Conservation (phyloP, 2,329 filamentous ascomycete genomes). For the Claviceps arundinis region DNA sequence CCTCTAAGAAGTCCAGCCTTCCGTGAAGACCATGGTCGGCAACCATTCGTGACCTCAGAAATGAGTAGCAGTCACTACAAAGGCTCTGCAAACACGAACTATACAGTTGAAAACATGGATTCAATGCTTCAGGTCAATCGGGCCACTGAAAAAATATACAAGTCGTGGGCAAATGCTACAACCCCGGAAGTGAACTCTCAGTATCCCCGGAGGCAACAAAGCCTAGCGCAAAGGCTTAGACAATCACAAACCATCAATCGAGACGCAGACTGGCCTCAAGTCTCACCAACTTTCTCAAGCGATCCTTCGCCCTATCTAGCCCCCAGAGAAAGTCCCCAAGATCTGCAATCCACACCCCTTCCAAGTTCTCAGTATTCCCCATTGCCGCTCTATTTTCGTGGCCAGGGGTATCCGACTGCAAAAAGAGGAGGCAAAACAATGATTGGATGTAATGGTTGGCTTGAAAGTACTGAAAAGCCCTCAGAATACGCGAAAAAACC, state of each 20-base stretch:
- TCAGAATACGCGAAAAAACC: slow-evolving; percentile 14
- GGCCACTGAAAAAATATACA: slow-evolving; percentile 12
- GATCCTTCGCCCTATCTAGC: neutral
- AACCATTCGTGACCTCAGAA: neutral
- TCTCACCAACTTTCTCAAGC: neutral
- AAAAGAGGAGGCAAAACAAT: slow-evolving; percentile 36
- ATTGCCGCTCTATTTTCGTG: slow-evolving; percentile 28
- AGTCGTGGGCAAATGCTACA: slow-evolving; percentile 8
- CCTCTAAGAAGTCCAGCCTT: neutral
- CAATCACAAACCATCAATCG: slow-evolving; percentile 19
- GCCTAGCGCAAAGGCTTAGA: slow-evolving; percentile 11
- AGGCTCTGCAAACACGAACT: neutral
- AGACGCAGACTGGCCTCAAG: slow-evolving; percentile 1
- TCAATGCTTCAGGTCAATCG: slow-evolving; percentile 5
- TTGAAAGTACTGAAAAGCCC: slow-evolving; percentile 28
- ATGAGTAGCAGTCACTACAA: neutral
- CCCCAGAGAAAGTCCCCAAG: neutral
- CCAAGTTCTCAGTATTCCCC: slow-evolving; percentile 25
- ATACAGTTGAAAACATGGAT: neutral
- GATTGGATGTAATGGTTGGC: slow-evolving; percentile 43
- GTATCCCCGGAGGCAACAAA: slow-evolving; percentile 7
- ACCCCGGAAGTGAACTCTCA: slow-evolving; percentile 10
- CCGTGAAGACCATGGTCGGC: neutral
- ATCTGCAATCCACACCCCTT: neutral
- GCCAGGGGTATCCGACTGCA: slow-evolving; percentile 21